phyloP scores from a whole-genome alignment of 2,329 filamentous ascomycete species.

The Microcera coccophila region DNA sequence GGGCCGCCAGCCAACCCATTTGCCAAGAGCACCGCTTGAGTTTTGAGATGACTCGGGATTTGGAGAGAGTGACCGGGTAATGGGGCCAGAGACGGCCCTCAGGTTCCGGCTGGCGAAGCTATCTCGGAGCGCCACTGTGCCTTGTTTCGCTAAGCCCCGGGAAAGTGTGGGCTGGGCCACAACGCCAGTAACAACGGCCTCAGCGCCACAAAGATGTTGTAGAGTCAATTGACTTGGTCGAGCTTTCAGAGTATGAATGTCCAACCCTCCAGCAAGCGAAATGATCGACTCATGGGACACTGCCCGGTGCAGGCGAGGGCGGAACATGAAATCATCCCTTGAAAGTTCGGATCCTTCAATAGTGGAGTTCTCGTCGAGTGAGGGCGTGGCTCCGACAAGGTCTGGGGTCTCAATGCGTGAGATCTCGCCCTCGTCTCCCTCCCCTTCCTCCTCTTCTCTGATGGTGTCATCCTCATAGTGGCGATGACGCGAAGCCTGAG shows the following conservation, averaged over 20 bases:
- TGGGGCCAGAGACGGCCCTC: constrained; percentile 31
- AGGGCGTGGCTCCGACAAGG: constrained; percentile 25
- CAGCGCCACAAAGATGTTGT: constrained; percentile 49
- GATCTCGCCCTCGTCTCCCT: constrained; percentile 14
- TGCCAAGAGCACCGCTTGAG: constrained; percentile 34
- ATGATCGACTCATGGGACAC: constrained; percentile 85
- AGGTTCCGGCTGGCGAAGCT: constrained; percentile 41
- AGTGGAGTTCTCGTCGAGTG: constrained; percentile 35
- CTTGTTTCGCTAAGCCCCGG: constrained; percentile 42
- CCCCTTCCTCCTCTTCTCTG: constrained; percentile 39
- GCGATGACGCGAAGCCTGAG: constrained; percentile 16
- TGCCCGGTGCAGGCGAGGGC: constrained; percentile 56
- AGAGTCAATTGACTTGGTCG: constrained; percentile 71
- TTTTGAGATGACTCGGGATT: constrained; percentile 22
- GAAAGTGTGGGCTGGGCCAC: constrained; percentile 57
- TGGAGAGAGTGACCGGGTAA: constrained; percentile 28
- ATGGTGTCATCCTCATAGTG: constrained; percentile 31
- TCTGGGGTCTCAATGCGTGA: constrained; percentile 23
- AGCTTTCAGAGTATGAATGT: constrained; percentile 77
- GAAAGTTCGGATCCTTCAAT: constrained; percentile 29
- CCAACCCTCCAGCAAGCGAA: constrained; percentile 80
- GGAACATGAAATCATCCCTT: constrained; percentile 36
- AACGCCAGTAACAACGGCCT: constrained; percentile 56
- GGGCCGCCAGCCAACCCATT: constrained; percentile 47
- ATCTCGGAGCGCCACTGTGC: constrained; percentile 57